Evolutionary conservation across 352 stramenopile species (phyloP).

Genomic region (Pythium plurisporium): DNA sequence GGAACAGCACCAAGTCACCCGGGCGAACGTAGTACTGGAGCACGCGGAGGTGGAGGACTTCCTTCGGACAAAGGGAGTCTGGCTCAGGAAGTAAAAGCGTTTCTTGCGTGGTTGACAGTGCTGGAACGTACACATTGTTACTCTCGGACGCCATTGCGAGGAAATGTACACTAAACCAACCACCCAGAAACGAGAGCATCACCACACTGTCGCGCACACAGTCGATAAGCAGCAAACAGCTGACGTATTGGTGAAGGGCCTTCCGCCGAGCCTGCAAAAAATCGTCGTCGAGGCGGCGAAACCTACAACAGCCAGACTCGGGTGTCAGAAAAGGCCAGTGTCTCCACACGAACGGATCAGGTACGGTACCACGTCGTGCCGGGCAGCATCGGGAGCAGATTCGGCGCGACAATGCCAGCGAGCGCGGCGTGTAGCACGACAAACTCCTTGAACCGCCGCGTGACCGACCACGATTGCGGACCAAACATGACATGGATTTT

Average conservation of each 20-base stretch:
- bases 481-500: constrained; percentile 34
- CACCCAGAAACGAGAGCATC: constrained; percentile 56
- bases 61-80: constrained; percentile 21
- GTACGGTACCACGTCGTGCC: constrained; percentile 32
- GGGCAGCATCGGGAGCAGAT: constrained; percentile 29
- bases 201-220: constrained; percentile 29
- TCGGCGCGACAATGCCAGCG: no score
- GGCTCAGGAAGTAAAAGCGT: not conserved
- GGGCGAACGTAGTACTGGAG: constrained; percentile 44
- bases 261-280: constrained; percentile 36
- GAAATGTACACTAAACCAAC: constrained; percentile 16
- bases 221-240: constrained; percentile 41
- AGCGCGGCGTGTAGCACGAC: constrained; percentile 27
- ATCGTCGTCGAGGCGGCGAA: constrained; percentile 27
- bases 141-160: not conserved
- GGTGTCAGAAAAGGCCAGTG: no score
- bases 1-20: constrained; percentile 61
- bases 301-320: constrained; percentile 16
- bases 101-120: constrained; percentile 5
- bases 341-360: not conserved
- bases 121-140: not conserved
- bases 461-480: constrained; percentile 39
- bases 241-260: constrained; percentile 46
- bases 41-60: constrained; percentile 61
- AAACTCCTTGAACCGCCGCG: constrained; percentile 46